Base-by-base conservation (phyloP, 306 rosid genomes). In the Lithocarpus polystachyus region DNA sequence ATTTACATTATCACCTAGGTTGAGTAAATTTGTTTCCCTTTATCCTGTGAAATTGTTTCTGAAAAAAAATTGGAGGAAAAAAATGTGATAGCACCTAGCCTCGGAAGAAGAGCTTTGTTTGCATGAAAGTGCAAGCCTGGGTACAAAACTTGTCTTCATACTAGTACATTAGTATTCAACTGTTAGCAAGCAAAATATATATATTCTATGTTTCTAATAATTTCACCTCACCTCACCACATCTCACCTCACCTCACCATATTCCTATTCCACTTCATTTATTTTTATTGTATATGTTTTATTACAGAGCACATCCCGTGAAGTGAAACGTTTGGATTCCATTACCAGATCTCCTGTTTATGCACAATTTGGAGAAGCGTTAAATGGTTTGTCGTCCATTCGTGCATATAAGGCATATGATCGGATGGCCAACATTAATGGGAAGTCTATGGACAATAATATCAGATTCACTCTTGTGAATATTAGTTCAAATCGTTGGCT, bases 311-410 rank as follows among this genome's bases (percentile, higher is more conserved):
- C 92, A 0, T 74, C 94, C 72, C 87, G 98, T 72, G 98, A 94
- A 83, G 94, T 92, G 72, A 92, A 90, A 80, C 97, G 97, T 71
- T 70, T 94, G 94, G 93, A 89, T 82, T 90, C 97, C 45, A 89
- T 92, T 60, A 88, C 91, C 57, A 89, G 97, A 79, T 94, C 98
- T 67, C 98, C 98, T 35, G 85, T 92, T 82, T 94, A 94, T 76
- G 97, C 97, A 29, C 98, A 92, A 60, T 94, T 94, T 77, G 98
- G 97, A 56, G 98, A 94, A 90, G 84, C 96, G 37, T 64, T 94
- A 87, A 92, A 92, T 78, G 98, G 98, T 71, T 85, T 92, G 73
- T 82, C 94, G 35, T 84, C 88, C 76, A 90, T 94, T 69, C 91
- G 98, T 0, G 96, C 94, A 24, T 94, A 92, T 80, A 88, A 92